phyloP scores from a whole-genome alignment of 257 asterid genomes.

The Phtheirospermum japonicum region DNA sequence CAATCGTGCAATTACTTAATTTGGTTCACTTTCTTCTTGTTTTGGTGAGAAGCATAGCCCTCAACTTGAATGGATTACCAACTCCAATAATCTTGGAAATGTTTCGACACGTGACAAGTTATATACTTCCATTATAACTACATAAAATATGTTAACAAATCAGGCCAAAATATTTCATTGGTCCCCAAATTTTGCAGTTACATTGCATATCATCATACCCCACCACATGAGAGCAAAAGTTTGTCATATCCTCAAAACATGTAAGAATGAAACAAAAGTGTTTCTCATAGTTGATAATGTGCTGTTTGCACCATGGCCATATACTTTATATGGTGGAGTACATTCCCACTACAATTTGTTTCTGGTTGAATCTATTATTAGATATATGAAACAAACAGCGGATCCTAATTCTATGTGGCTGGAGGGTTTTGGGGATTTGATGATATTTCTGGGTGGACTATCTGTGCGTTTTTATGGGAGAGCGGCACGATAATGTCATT shows the following conservation, averaged over 20 bases:
- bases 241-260: neutral
- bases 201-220: constrained; percentile 12
- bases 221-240: constrained; percentile 14
- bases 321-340: constrained; percentile 2
- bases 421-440: too few relatives aligned
- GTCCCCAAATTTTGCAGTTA: constrained; percentile 11
- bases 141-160: neutral
- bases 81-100: neutral
- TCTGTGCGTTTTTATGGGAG: too few relatives aligned
- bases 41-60: too few relatives aligned
- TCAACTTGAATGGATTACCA: neutral
- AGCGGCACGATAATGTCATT: too few relatives aligned
- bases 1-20: too few relatives aligned
- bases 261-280: constrained; percentile 6
- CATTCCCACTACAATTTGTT: too few relatives aligned
- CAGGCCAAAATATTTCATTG: neutral
- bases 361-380: too few relatives aligned
- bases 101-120: neutral
- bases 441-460: too few relatives aligned
- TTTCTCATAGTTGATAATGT: neutral
- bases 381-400: too few relatives aligned
- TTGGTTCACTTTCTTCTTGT: too few relatives aligned
- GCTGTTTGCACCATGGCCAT: constrained; percentile 21
- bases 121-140: neutral
- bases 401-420: too few relatives aligned